These are phyloP conservation scores for Diplodia seriata DNA, from an alignment of 2,329 filamentous ascomycete genomes.

Conservation along the genomic window DNA sequence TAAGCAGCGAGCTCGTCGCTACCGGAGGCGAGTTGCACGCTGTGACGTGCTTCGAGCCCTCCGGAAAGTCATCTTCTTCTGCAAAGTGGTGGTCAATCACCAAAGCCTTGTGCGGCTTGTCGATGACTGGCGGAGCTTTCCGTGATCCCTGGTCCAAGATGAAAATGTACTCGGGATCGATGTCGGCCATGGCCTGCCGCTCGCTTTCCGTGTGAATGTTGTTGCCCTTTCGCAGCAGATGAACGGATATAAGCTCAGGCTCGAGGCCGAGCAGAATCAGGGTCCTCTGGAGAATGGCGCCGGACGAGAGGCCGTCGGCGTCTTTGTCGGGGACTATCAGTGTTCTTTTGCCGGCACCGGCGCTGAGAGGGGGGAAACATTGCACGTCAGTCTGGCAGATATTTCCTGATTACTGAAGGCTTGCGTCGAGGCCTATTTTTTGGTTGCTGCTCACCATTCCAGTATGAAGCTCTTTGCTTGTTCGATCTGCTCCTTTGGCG, in stretches of 20 bases:
- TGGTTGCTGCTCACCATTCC: slow-evolving; percentile 58
- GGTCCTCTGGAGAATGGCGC: slow-evolving; percentile 67
- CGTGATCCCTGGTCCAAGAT: slow-evolving; percentile 71
- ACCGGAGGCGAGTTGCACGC: slow-evolving; percentile 70
- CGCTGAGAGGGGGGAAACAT: slow-evolving; percentile 50
- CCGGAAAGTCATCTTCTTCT: slow-evolving; percentile 61
- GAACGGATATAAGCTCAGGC: slow-evolving; percentile 60
- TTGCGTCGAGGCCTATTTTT: too few relatives aligned
- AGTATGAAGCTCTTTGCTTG: slow-evolving; percentile 63
- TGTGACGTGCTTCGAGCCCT: slow-evolving; percentile 62
- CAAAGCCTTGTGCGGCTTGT: slow-evolving; percentile 57
- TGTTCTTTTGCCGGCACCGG: slow-evolving; percentile 57
- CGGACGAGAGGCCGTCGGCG: slow-evolving; percentile 70
- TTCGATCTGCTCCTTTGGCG: slow-evolving; percentile 62
- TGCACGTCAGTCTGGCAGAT: slow-evolving; percentile 7
- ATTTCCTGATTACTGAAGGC: background rate
- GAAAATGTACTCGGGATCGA: slow-evolving; percentile 65
- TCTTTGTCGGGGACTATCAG: slow-evolving; percentile 74
- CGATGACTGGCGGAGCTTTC: slow-evolving; percentile 61
- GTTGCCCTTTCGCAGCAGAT: slow-evolving; percentile 66
- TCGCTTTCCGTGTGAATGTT: slow-evolving; percentile 64
- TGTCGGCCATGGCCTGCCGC: slow-evolving; percentile 59
- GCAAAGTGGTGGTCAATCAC: slow-evolving; percentile 71
- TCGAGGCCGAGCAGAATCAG: slow-evolving; percentile 65
- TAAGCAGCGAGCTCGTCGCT: slow-evolving; percentile 68